Evolutionary conservation across 306 rosid genomes (phyloP).

Genomic region (Vigna hirtella): DNA sequence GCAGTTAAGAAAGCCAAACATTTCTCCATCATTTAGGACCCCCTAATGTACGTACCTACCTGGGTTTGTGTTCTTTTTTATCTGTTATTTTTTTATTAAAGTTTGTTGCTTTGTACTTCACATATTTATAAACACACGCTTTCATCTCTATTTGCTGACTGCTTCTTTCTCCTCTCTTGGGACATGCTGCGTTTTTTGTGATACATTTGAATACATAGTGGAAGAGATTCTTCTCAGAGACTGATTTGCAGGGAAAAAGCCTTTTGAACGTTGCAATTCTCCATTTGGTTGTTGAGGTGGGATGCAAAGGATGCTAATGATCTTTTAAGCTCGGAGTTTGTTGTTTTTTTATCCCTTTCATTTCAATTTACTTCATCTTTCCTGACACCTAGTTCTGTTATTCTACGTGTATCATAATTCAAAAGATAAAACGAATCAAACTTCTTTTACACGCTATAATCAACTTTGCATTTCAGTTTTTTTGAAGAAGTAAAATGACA

Average conservation of each 20-base stretch:
- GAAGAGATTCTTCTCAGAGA: constrained; percentile 54
- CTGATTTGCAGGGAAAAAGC: constrained; percentile 49
- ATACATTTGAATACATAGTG: constrained; percentile 59
- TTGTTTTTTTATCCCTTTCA: background rate
- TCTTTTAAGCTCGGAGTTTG: background rate
- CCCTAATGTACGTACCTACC: constrained; percentile 71
- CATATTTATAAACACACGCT: constrained; percentile 49
- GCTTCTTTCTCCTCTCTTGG: constrained; percentile 45
- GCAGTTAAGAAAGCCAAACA: constrained; percentile 22
- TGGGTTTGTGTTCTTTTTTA: constrained; percentile 50
- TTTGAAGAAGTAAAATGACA: background rate
- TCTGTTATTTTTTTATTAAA: constrained; percentile 16
- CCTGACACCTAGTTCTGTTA: background rate
- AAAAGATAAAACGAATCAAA: background rate
- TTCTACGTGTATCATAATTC: background rate
- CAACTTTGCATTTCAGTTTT: background rate
- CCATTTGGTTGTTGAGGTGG: background rate
- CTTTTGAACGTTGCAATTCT: constrained; percentile 29
- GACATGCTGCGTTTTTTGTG: constrained; percentile 35
- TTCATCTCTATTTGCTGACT: constrained; percentile 37
- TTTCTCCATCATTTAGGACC: constrained; percentile 63
- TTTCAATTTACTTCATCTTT: background rate
- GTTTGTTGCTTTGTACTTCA: constrained; percentile 50
- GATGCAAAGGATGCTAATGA: background rate
- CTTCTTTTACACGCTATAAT: background rate